These are phyloP conservation scores for Arxiozyma slooffiae DNA, from an alignment of 1,139 yeast genomes.

Conservation along the genomic window DNA sequence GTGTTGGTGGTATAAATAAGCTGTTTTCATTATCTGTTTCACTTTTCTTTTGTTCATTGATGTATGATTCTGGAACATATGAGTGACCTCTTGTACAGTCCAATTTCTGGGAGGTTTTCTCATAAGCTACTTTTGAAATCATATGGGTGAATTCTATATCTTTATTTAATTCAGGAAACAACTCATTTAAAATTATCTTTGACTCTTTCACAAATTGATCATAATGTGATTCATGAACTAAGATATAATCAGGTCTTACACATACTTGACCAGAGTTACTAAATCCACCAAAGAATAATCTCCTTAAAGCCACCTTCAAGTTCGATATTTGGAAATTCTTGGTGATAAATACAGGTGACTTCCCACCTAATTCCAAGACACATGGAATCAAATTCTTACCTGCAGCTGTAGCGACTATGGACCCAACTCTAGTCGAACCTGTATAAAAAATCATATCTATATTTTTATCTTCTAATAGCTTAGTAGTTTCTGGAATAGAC, in stretches of 20 bases:
- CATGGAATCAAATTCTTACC: slow-evolving; percentile 77
- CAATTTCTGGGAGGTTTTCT: slow-evolving; percentile 40
- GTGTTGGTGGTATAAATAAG: slow-evolving; percentile 63
- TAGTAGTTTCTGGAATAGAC: slow-evolving; percentile 58
- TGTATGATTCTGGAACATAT: slow-evolving; percentile 2
- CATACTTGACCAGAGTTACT: slow-evolving; percentile 87
- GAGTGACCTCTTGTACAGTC: slow-evolving; percentile 44
- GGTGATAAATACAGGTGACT: slow-evolving; percentile 71
- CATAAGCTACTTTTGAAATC: slow-evolving; percentile 50
- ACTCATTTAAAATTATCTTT: slow-evolving; percentile 36
- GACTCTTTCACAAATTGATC: slow-evolving; percentile 44
- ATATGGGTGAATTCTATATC: slow-evolving; percentile 49
- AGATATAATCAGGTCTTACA: slow-evolving; percentile 74
- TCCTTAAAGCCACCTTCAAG: slow-evolving; percentile 44
- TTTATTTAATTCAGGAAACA: slow-evolving; percentile 37
- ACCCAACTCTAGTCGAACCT: slow-evolving; percentile 71
- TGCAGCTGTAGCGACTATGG: slow-evolving; percentile 68
- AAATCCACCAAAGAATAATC: slow-evolving; percentile 72
- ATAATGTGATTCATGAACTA: slow-evolving; percentile 52
- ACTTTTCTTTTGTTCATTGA: slow-evolving; percentile 29
- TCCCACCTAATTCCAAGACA: slow-evolving; percentile 85
- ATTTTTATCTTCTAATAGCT: slow-evolving; percentile 46
- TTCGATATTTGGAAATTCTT: slow-evolving; percentile 38
- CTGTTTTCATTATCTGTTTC: slow-evolving; percentile 36
- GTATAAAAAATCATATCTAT: slow-evolving; percentile 84